Conservation (phyloP, 106 monocot species). For the Phalaenopsis aphrodite region DNA sequence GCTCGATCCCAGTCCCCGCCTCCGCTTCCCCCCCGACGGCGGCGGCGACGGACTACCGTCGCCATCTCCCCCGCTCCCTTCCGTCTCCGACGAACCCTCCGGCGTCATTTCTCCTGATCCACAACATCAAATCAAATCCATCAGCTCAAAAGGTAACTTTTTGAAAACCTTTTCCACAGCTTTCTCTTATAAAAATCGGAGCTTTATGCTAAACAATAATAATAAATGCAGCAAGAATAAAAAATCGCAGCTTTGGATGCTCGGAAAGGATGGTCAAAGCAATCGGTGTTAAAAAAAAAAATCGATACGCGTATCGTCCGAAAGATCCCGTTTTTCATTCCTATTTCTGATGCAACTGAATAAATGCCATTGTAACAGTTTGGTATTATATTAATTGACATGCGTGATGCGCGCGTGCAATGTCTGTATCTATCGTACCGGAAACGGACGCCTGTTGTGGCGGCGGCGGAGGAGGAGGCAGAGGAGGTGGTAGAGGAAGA, state of each 20-base stretch:
- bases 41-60: constrained; percentile 13
- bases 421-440: not conserved
- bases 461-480: not conserved
- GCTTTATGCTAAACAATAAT: not conserved
- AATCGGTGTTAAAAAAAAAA: no score
- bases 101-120: not conserved
- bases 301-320: no score
- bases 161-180: not conserved
- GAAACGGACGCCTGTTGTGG: constrained; percentile 11
- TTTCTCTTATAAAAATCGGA: not conserved
- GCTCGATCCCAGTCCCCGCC: constrained; percentile 38
- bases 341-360: no score
- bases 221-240: not conserved
- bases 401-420: no score
- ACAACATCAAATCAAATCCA: not conserved
- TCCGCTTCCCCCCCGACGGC: constrained; percentile 23
- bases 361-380: no score
- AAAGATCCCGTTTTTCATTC: no score
- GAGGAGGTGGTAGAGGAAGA: constrained; percentile 2
- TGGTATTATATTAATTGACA: no score
- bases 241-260: not conserved
- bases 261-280: not conserved
- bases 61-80: constrained; percentile 16
- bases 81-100: constrained; percentile 8
- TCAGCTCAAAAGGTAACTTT: not conserved